These are phyloP conservation scores for Trichoderma gracile DNA, from an alignment of 2,329 filamentous ascomycete genomes.

Conservation along the genomic window DNA sequence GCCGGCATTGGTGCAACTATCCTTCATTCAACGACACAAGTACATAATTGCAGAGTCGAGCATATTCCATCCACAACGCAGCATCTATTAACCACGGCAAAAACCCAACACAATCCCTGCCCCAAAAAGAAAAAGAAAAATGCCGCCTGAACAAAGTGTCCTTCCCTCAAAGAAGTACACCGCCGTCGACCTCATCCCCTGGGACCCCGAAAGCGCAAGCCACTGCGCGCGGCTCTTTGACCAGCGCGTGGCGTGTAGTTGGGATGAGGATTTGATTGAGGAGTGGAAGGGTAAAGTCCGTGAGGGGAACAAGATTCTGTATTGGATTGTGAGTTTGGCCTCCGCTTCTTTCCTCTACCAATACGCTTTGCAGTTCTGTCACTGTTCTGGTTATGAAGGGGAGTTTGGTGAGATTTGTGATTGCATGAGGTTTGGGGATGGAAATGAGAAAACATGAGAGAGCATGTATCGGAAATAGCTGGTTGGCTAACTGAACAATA, in stretches of 20 bases:
- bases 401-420: no score
- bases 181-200: conserved; percentile 42
- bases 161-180: not conserved
- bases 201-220: conserved; percentile 43
- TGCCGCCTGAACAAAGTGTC: not conserved
- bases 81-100: no score
- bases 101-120: no score
- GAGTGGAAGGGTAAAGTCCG: conserved; percentile 40
- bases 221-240: conserved; percentile 45
- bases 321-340: conserved; percentile 43
- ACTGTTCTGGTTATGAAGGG: no score
- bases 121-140: not conserved
- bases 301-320: conserved; percentile 41
- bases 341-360: no score
- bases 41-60: no score
- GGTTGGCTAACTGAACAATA: not conserved
- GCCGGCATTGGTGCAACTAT: no score
- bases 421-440: not conserved
- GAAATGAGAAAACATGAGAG: not conserved
- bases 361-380: no score
- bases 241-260: conserved; percentile 50
- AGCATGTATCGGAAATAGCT: no score
- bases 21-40: no score
- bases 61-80: no score
- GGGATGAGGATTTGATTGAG: conserved; percentile 43